A percentile compares a stretch with the other conserved stretches of the same genome.
These are phyloP conservation scores for Pisolithus albus DNA, from an alignment of 768 basidiomycete genomes.

Conservation along the genomic window DNA sequence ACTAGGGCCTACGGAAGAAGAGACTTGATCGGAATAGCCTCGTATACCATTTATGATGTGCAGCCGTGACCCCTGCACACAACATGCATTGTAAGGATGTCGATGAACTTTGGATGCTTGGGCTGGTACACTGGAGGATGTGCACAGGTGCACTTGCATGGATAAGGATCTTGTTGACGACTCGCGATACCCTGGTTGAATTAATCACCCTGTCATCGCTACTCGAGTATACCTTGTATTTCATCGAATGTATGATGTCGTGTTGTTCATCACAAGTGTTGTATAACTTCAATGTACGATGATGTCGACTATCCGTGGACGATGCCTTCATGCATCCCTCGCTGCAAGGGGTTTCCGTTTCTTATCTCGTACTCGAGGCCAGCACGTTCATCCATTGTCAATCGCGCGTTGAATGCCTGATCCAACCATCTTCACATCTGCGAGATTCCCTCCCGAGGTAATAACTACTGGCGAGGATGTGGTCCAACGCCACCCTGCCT, in stretches of 20 bases:
- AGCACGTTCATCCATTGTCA: no score
- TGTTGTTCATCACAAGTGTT: not conserved
- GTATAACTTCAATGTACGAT: no score
- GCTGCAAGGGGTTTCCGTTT: no score
- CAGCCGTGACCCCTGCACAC: not conserved
- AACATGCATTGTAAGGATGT: not conserved
- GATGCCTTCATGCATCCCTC: no score
- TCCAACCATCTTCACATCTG: no score
- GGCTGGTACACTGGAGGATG: not conserved
- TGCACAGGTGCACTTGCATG: constrained; percentile 6
- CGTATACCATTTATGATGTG: constrained; percentile 31
- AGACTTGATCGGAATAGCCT: constrained; percentile 11
- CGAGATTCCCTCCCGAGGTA: no score
- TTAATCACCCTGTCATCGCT: constrained; percentile 3
- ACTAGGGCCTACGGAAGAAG: constrained; percentile 11
- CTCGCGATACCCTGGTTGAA: constrained; percentile 9
- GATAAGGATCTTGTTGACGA: not conserved
- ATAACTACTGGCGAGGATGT: no score
- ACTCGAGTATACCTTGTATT: not conserved
- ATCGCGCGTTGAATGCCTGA: no score
- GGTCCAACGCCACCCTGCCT: not conserved
- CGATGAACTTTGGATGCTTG: not conserved
- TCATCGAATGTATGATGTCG: not conserved
- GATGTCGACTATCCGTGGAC: no score
- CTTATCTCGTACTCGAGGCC: no score